phyloP scores from a whole-genome alignment of 257 asterid genomes.

The Cruciata laevipes region DNA sequence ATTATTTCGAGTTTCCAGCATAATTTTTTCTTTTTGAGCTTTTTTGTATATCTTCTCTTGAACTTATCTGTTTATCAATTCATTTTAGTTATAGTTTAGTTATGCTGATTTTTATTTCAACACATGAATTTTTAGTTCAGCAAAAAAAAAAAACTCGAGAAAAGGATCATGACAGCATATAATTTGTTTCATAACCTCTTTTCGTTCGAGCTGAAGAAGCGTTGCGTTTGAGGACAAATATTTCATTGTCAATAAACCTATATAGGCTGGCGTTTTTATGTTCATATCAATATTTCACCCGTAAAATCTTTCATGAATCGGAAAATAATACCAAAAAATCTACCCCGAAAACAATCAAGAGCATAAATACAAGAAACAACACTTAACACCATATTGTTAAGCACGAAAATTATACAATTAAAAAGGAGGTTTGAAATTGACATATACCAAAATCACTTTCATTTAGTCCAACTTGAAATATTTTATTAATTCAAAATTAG shows the following conservation, averaged over 20 bases:
- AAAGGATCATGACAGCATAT: too few species aligned
- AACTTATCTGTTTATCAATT: too few species aligned
- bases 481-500: constrained; percentile 15
- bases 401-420: background rate
- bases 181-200: background rate
- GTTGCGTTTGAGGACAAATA: background rate
- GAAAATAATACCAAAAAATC: background rate
- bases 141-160: too few species aligned
- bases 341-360: background rate
- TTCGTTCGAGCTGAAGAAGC: background rate
- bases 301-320: background rate
- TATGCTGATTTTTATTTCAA: too few species aligned
- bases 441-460: constrained; percentile 10
- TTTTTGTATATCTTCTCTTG: too few species aligned
- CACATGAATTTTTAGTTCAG: too few species aligned
- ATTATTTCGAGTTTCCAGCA: too few species aligned
- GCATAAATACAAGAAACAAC: background rate
- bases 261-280: background rate
- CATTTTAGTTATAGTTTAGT: too few species aligned
- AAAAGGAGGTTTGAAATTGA: constrained; percentile 9
- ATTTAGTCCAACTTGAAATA: constrained; percentile 13
- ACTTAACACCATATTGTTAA: background rate
- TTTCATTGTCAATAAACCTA: background rate
- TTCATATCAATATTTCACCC: background rate
- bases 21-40: too few species aligned